These are phyloP conservation scores for Evansstolkia leycettana DNA, from an alignment of 495 filamentous ascomycete genomes.

Conservation along the genomic window DNA sequence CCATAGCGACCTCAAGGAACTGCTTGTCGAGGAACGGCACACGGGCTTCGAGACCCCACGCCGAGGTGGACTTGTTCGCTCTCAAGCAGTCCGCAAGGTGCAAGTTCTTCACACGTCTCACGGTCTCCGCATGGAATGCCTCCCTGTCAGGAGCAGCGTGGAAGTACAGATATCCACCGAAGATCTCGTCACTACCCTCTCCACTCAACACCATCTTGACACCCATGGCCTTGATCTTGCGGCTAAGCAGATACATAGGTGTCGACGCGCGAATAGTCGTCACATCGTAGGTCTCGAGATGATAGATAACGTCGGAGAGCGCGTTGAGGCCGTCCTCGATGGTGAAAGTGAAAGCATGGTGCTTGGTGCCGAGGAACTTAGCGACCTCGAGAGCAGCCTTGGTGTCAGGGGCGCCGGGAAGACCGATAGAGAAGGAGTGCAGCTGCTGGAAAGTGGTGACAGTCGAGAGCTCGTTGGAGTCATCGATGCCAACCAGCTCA, in stretches of 20 bases:
- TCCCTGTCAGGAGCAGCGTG: constrained; percentile 81
- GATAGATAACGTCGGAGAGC: constrained; percentile 91
- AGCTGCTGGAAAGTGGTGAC: constrained; percentile 85
- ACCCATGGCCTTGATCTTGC: constrained; percentile 98
- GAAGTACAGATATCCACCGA: constrained; percentile 98
- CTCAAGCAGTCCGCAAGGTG: constrained; percentile 90
- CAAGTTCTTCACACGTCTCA: constrained; percentile 86
- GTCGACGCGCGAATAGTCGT: constrained; percentile 97
- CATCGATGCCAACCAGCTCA: constrained; percentile 86
- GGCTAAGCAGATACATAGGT: constrained; percentile 92
- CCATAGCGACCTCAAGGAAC: constrained; percentile 87
- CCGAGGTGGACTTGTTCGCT: constrained; percentile 98
- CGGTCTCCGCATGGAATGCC: constrained; percentile 87
- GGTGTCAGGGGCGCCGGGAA: constrained; percentile 82
- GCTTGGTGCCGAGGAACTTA: constrained; percentile 89
- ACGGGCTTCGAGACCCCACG: constrained; percentile 96
- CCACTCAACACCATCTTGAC: constrained; percentile 98
- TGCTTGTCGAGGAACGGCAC: constrained; percentile 96
- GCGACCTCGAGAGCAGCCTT: constrained; percentile 82
- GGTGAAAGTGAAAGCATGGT: constrained; percentile 96
- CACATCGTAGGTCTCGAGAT: constrained; percentile 95
- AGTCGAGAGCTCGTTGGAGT: constrained; percentile 77
- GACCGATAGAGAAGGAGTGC: constrained; percentile 96
- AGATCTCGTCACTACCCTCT: constrained; percentile 95
- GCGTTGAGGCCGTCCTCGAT: constrained; percentile 94